Base-by-base conservation (phyloP, 2,329 filamentous ascomycete genomes). In the Gremmenia infestans region DNA sequence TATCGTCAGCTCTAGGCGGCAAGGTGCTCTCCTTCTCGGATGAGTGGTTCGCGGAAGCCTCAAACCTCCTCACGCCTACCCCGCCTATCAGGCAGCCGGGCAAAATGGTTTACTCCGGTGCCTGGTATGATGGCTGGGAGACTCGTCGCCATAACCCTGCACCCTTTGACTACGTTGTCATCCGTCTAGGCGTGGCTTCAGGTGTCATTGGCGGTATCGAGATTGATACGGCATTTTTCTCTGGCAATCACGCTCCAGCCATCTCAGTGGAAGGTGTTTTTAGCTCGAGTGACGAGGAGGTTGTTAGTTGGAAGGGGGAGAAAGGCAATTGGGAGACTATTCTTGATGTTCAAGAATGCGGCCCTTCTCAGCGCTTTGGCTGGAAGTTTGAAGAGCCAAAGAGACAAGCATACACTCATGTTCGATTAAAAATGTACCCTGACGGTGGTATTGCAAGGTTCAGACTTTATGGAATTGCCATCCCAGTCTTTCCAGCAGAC, bases 401-500 rank as follows among this genome's bases (percentile, higher is more conserved):
- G 0, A 72, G 74, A 36, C 88, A 88, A 71, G 81, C 84, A 53
- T 92, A 88, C 72, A 92, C 89, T 0, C 89, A 94, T 70, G 87
- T 92, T 42, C 77, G 88, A 36, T 76, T 94, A 54, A 88, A 89
- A 70, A 92, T 92, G 89, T 92, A 90, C 68, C 88, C 89, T 0
- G 89, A 94, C 67, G 89, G 89, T 49, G 89, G 89, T 49, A 93
- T 94, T 66, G 88, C 89, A 40, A 77, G 89, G 51, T 92, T 93
- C 74, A 79, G 88, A 22, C 80, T 93, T 1, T 92, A 87, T 67
- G 89, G 89, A 5, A 80, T 84, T 59, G 89, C 87, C 1, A 81
- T 91, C 1, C 88, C 89, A 4, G 85, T 93, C 2, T 89, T 92
- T 67, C 88, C 89, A 1, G 75, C 81, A 25, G 81, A 88, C 65